A percentile compares a stretch with the other conserved stretches of the same genome.
Conservation (phyloP, 1,284 basidiomycete genomes). For the Agroathelia rolfsii region DNA sequence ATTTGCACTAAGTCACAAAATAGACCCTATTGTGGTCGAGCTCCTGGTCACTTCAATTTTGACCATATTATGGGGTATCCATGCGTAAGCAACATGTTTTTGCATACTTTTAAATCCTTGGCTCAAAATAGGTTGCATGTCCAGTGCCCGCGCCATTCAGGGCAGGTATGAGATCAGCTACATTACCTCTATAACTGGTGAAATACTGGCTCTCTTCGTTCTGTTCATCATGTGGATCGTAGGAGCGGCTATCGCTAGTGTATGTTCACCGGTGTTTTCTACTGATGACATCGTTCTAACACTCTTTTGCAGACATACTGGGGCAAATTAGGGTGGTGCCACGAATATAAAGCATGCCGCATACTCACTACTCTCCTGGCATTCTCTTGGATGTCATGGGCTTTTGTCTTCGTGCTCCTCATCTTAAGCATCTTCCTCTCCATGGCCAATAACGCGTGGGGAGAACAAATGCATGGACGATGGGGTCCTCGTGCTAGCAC, state of each 20-base stretch:
- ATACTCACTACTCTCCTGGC: slow-evolving; percentile 58
- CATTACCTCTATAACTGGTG: slow-evolving; percentile 46
- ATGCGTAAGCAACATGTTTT: slow-evolving; percentile 37
- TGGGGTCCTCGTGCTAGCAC: slow-evolving; percentile 37
- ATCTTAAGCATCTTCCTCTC: slow-evolving; percentile 43
- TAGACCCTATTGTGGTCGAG: slow-evolving; percentile 63
- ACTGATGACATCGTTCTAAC: not conserved
- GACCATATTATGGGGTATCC: slow-evolving; percentile 50
- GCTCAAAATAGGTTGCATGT: slow-evolving; percentile 10
- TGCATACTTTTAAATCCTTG: slow-evolving; percentile 3
- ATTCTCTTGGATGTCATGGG: slow-evolving; percentile 63
- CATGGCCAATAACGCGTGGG: slow-evolving; percentile 45
- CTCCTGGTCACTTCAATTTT: slow-evolving; percentile 50
- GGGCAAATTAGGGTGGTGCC: slow-evolving; percentile 54
- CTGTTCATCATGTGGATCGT: slow-evolving; percentile 64
- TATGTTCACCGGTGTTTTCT: slow-evolving; percentile 24
- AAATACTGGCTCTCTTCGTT: slow-evolving; percentile 47
- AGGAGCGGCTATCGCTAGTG: slow-evolving; percentile 55
- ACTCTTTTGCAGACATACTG: too few species aligned
- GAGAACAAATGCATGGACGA: slow-evolving; percentile 53
- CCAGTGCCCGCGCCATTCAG: slow-evolving; percentile 49
- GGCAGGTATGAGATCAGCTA: slow-evolving; percentile 46
- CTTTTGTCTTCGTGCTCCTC: slow-evolving; percentile 42
- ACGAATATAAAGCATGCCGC: slow-evolving; percentile 45
- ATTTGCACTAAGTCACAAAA: slow-evolving; percentile 8